These are phyloP conservation scores for Neopestalotiopsis rosae DNA, from an alignment of 2,329 filamentous ascomycete species.

Conservation along the genomic window DNA sequence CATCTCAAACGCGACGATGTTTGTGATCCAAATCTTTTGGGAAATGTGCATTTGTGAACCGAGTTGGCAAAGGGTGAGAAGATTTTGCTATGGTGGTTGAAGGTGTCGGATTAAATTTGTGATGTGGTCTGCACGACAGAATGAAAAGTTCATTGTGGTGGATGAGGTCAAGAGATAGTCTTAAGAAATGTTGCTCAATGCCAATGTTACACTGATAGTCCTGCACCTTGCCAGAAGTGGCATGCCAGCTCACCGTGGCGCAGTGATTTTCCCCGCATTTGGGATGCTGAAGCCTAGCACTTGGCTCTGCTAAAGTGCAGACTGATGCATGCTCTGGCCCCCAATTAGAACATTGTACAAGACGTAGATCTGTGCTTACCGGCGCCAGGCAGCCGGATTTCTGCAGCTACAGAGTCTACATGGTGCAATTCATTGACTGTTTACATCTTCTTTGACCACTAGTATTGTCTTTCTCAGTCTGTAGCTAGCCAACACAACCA, in stretches of 20 bases:
- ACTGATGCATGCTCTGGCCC: neutral
- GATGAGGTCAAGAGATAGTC: no score
- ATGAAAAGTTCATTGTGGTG: no score
- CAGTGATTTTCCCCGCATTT: slow-evolving; percentile 5
- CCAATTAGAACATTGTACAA: neutral
- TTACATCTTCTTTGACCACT: neutral
- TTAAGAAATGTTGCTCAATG: no score
- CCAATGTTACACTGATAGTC: neutral
- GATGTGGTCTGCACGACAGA: no score
- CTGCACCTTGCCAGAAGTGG: neutral
- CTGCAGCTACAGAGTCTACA: neutral
- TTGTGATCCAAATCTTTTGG: no score
- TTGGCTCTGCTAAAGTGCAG: neutral
- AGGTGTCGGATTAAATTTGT: no score
- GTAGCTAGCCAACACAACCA: neutral
- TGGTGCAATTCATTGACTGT: neutral
- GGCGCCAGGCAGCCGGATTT: slow-evolving; percentile 11
- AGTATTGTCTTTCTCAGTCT: neutral
- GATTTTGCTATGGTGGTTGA: no score
- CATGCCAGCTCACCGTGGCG: neutral
- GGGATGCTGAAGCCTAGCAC: neutral
- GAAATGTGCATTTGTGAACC: no score
- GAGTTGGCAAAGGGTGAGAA: no score
- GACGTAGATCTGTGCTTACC: neutral
- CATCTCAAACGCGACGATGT: no score